Conservation (phyloP, 2,329 filamentous ascomycete species). For the Sporothrix globosa region DNA sequence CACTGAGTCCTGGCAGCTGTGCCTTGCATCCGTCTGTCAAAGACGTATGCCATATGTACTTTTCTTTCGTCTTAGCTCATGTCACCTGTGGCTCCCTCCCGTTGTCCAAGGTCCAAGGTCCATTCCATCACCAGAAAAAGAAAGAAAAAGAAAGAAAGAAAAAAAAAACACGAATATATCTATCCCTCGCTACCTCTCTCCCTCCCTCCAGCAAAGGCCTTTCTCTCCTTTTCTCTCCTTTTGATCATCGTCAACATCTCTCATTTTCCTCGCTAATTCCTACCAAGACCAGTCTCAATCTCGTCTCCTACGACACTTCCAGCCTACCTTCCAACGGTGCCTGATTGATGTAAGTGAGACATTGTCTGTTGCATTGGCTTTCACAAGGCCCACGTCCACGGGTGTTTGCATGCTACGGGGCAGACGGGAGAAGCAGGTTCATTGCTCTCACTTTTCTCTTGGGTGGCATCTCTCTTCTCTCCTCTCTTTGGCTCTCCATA, state of each 20-base stretch:
- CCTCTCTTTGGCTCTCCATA: background rate
- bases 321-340: background rate
- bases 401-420: slow-evolving; percentile 5
- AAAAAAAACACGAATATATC: slow-evolving; percentile 14
- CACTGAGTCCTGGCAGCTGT: slow-evolving; percentile 7
- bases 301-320: background rate
- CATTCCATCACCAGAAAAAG: background rate
- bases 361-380: slow-evolving; percentile 19
- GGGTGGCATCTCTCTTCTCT: background rate
- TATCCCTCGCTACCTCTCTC: slow-evolving; percentile 20
- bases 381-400: slow-evolving; percentile 5
- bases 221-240: background rate
- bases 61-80: background rate
- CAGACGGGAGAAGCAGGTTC: background rate
- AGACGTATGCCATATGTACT: background rate
- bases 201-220: background rate
- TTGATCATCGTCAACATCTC: background rate
- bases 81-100: background rate
- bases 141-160: background rate
- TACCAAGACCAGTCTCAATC: background rate
- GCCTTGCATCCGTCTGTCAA: slow-evolving; percentile 5
- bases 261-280: slow-evolving; percentile 15
- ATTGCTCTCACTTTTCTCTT: background rate
- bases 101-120: background rate
- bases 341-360: slow-evolving; percentile 16